Percentiles rank a stretch among this genome's conserved stretches.
Evolutionary conservation across 1,284 basidiomycete genomes (phyloP).

Genomic region (Melampsora abietis-canadensis): DNA sequence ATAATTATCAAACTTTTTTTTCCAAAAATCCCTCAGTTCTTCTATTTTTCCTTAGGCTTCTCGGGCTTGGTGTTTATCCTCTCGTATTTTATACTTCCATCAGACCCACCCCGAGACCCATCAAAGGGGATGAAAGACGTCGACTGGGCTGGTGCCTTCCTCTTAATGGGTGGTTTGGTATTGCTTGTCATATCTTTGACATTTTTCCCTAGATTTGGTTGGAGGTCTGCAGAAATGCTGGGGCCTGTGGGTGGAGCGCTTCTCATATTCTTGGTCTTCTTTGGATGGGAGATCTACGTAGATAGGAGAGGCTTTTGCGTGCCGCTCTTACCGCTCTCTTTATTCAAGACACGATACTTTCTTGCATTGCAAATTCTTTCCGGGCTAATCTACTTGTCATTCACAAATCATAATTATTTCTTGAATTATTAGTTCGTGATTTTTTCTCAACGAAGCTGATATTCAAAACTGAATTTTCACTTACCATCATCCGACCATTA

Average conservation of each 20-base stretch:
- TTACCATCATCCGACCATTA: background rate
- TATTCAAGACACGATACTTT: conserved; percentile 29
- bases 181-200: conserved; percentile 16
- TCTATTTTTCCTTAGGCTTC: conserved; percentile 22
- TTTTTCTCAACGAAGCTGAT: background rate
- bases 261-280: conserved; percentile 11
- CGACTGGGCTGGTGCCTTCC: conserved; percentile 23
- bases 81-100: conserved; percentile 16
- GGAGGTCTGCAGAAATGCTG: conserved; percentile 8
- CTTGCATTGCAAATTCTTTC: conserved; percentile 14
- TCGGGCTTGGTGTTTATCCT: background rate
- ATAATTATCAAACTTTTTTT: too few species aligned
- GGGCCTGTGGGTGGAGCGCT: conserved; percentile 12
- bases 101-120: background rate
- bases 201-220: conserved; percentile 20
- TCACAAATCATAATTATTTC: conserved; percentile 36
- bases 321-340: conserved; percentile 25
- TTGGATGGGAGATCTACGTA: conserved; percentile 13
- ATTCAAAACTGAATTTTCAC: background rate
- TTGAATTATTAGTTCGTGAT: conserved; percentile 29
- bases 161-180: conserved; percentile 21
- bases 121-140: background rate
- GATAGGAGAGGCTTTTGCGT: background rate
- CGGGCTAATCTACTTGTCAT: conserved; percentile 28
- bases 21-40: conserved; percentile 22